Conservation (phyloP, 1,284 basidiomycete genomes). For the Marasmius tenuissimus region DNA sequence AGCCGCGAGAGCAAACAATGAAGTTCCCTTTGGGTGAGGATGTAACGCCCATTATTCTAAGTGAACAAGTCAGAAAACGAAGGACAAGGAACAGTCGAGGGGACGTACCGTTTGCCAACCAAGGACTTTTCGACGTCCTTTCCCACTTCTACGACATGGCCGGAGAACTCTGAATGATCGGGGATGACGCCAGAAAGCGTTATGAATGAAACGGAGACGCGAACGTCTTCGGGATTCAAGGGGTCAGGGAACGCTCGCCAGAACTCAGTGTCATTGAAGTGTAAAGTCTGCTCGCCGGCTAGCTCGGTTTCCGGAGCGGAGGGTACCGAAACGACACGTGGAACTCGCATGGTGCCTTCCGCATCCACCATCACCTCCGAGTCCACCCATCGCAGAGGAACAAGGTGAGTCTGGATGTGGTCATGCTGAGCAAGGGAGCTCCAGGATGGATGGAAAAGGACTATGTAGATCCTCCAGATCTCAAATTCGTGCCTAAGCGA, state of each 20-base stretch:
- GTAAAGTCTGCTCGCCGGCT: background rate
- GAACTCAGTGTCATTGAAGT: conserved; percentile 7
- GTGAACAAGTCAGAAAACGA: no score
- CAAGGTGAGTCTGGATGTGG: background rate
- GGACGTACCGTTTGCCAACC: background rate
- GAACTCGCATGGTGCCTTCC: background rate
- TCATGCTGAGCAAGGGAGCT: background rate
- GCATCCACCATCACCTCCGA: background rate
- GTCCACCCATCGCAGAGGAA: background rate
- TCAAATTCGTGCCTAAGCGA: conserved; percentile 2
- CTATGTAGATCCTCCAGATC: background rate
- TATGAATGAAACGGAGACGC: conserved; percentile 12
- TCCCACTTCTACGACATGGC: background rate
- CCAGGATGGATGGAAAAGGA: background rate
- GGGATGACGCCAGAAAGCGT: conserved; percentile 11
- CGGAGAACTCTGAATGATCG: conserved; percentile 7
- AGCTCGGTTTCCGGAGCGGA: background rate
- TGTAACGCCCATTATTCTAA: background rate
- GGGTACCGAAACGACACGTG: background rate
- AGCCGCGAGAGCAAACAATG: background rate
- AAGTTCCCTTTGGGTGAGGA: background rate
- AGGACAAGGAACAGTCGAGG: background rate
- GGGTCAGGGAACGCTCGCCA: conserved; percentile 15
- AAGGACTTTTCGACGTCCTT: background rate
- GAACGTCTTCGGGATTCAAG: conserved; percentile 14